A percentile compares a stretch with the other conserved stretches of the same genome.
Evolutionary conservation across 1,139 yeast species (phyloP).

Genomic region (Suhomyces taliae): DNA sequence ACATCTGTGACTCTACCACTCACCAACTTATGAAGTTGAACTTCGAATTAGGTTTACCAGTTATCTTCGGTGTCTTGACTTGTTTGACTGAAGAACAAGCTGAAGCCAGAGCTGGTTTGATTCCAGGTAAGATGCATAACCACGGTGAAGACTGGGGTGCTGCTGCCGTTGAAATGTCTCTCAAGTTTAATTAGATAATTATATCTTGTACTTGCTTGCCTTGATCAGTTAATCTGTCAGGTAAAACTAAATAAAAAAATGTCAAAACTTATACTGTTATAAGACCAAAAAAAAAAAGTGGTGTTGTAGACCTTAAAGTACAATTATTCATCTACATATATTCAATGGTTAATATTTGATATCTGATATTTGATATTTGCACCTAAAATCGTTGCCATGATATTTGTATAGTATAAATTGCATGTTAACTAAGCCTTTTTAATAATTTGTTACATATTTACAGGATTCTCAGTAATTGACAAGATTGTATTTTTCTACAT

Average conservation of each 20-base stretch:
- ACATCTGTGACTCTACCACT: constrained; percentile 88
- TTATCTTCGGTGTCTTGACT: constrained; percentile 89
- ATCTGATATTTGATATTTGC: too few species aligned
- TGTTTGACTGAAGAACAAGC: constrained; percentile 96
- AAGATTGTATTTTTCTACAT: too few species aligned
- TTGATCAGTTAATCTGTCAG: not conserved
- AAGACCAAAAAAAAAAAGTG: not conserved
- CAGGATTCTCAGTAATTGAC: too few species aligned
- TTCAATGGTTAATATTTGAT: too few species aligned
- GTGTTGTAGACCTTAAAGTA: too few species aligned
- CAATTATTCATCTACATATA: too few species aligned
- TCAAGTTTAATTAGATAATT: constrained; percentile 36
- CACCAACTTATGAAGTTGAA: constrained; percentile 84
- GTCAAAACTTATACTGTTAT: not conserved
- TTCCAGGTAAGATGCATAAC: constrained; percentile 74
- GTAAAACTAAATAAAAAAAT: not conserved
- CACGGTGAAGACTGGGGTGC: constrained; percentile 99
- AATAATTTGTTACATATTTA: too few species aligned
- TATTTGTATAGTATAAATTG: too few species aligned
- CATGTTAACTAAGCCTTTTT: too few species aligned
- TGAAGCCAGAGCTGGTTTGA: constrained; percentile 86
- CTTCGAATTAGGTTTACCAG: constrained; percentile 69
- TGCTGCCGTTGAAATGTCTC: constrained; percentile 96
- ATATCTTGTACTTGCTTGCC: not conserved
- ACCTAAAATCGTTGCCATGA: too few species aligned